Evolutionary conservation across 2,329 filamentous ascomycete species (phyloP).

Genomic region (Graphilbum sp.): DNA sequence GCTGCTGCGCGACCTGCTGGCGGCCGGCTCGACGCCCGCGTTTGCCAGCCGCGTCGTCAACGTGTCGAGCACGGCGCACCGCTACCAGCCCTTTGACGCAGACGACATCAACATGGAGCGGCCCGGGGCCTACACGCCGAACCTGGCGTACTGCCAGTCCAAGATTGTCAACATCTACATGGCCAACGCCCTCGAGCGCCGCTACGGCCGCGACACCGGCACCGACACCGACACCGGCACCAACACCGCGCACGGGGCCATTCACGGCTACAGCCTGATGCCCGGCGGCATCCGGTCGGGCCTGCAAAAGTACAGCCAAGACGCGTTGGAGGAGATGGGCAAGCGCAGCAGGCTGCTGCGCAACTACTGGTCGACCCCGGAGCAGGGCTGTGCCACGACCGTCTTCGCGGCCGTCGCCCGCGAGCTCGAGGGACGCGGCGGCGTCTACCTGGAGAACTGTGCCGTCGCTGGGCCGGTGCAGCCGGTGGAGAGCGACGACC

Average conservation of each 20-base stretch:
- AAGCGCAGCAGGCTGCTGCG: background rate
- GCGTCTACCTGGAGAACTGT: conserved; percentile 24
- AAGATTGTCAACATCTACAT: conserved; percentile 33
- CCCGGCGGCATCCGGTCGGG: conserved; percentile 24
- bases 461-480: conserved; percentile 11
- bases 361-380: conserved; percentile 13
- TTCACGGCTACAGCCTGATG: conserved; percentile 25
- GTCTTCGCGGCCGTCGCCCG: conserved; percentile 21
- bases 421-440: conserved; percentile 23
- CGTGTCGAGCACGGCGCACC: conserved; percentile 25
- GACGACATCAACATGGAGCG: conserved; percentile 24
- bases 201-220: conserved; percentile 14
- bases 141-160: conserved; percentile 22
- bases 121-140: conserved; percentile 16
- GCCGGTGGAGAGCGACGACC: background rate
- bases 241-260: conserved; percentile 11
- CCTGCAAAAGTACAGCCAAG: conserved; percentile 14
- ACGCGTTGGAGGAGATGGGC: conserved; percentile 8
- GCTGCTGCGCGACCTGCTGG: conserved; percentile 25
- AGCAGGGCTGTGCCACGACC: conserved; percentile 26
- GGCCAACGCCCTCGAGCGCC: conserved; percentile 28
- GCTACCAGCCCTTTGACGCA: conserved; percentile 14
- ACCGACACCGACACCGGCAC: too few relatives aligned
- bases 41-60: conserved; percentile 28
- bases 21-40: conserved; percentile 19